Evolutionary conservation across 139 green algal genomes (phyloP).

Genomic region (Tetraselmis striata): DNA sequence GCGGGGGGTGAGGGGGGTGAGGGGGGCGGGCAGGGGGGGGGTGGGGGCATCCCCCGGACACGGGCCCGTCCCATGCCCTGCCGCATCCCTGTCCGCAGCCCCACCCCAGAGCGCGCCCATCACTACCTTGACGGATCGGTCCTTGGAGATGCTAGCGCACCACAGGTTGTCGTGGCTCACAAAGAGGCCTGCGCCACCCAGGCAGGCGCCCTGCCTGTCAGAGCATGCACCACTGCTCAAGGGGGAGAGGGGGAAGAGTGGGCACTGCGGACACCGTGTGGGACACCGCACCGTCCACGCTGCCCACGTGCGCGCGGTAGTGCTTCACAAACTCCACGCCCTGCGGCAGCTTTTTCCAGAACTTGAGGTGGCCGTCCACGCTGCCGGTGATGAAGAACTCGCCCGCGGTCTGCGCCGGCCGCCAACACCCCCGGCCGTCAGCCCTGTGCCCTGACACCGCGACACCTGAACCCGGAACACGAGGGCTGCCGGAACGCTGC

Average conservation of each 20-base stretch:
- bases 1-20: too few species aligned
- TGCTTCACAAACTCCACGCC: slow-evolving; percentile 89
- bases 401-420: slow-evolving; percentile 15
- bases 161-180: slow-evolving; percentile 53
- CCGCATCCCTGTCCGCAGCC: neutral
- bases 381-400: slow-evolving; percentile 81
- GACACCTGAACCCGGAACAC: too few species aligned
- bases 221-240: too few species aligned
- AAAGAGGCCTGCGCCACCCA: slow-evolving; percentile 39
- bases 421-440: too few species aligned
- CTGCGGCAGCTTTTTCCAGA: slow-evolving; percentile 91
- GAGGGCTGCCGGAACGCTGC: too few species aligned
- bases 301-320: slow-evolving; percentile 51
- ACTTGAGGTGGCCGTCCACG: slow-evolving; percentile 90
- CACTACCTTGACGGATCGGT: slow-evolving; percentile 74
- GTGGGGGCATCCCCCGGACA: neutral
- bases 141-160: slow-evolving; percentile 54
- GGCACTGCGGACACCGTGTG: too few species aligned
- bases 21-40: too few species aligned
- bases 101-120: too few species aligned
- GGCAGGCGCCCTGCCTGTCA: too few species aligned
- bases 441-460: too few species aligned
- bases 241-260: too few species aligned
- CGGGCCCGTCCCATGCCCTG: neutral
- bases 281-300: slow-evolving; percentile 52